Evolutionary conservation across 1,284 basidiomycete species (phyloP).

Genomic region (Trichosporon coremiiforme): DNA sequence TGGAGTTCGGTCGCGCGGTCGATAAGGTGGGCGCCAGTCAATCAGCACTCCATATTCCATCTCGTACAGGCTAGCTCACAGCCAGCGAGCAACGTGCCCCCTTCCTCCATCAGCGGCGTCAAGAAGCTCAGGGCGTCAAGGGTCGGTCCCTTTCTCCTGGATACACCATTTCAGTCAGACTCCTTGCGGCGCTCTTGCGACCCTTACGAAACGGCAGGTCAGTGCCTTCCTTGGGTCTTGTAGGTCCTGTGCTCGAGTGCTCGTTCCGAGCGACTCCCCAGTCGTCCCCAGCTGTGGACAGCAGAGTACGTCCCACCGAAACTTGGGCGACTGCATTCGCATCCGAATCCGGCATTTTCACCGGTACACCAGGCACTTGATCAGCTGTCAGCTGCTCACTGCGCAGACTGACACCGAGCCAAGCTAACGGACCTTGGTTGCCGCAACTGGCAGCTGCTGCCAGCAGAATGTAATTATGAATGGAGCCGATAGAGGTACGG

Average conservation of each 20-base stretch:
- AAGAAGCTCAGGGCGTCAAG: background rate
- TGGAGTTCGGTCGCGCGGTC: too few relatives aligned
- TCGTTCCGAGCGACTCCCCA: background rate
- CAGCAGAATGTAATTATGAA: too few relatives aligned
- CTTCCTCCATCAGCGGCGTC: background rate
- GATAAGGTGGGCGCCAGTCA: background rate
- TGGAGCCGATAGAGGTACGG: too few relatives aligned
- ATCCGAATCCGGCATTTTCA: constrained; percentile 9
- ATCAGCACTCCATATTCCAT: too few relatives aligned
- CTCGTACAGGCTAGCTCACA: background rate
- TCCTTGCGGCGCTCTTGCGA: background rate
- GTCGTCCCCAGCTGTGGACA: background rate
- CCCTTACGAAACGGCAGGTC: background rate
- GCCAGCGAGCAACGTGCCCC: background rate
- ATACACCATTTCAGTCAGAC: constrained; percentile 9
- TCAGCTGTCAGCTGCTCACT: background rate
- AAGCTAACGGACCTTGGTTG: background rate
- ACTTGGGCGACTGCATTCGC: background rate
- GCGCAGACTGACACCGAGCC: background rate
- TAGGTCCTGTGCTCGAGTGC: background rate
- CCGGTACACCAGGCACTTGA: background rate
- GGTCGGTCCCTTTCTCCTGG: background rate
- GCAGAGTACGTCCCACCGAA: background rate
- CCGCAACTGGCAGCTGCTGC: background rate
- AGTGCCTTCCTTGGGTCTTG: background rate